Percentiles rank a stretch among this genome's conserved stretches.
Evolutionary conservation across 1,284 basidiomycete species (phyloP).

Genomic region (Tremellales sp.): DNA sequence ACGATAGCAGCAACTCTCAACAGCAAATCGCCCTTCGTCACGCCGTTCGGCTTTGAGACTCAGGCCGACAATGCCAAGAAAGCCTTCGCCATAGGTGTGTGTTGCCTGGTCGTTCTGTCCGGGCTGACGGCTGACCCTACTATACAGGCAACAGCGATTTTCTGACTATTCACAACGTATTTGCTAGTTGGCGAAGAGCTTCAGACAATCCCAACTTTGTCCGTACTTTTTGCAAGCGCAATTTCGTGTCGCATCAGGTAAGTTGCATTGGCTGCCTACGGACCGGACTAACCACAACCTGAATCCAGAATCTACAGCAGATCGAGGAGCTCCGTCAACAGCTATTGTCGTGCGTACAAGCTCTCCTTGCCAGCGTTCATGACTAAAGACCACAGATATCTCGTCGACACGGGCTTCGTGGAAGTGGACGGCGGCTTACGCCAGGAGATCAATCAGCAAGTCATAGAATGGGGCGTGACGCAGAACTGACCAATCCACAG

Average conservation of each 20-base stretch:
- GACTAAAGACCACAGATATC: constrained; percentile 45
- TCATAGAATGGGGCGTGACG: background rate
- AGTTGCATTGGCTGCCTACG: constrained; percentile 6
- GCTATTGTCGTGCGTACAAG: constrained; percentile 64
- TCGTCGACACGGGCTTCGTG: constrained; percentile 86
- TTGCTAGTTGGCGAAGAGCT: constrained; percentile 80
- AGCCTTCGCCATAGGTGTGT: constrained; percentile 70
- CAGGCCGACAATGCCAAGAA: constrained; percentile 83
- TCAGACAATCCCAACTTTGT: constrained; percentile 60
- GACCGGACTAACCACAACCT: background rate
- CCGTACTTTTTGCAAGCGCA: constrained; percentile 73
- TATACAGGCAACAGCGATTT: constrained; percentile 88
- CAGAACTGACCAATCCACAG: constrained; percentile 48
- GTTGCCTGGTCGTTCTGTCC: background rate
- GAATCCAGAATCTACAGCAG: constrained; percentile 75
- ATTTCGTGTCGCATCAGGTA: constrained; percentile 83
- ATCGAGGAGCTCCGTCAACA: constrained; percentile 97
- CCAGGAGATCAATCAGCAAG: constrained; percentile 67
- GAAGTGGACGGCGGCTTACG: constrained; percentile 63
- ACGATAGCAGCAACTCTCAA: constrained; percentile 92
- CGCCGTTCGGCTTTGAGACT: constrained; percentile 80
- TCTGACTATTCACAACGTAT: constrained; percentile 86
- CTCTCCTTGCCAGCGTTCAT: background rate
- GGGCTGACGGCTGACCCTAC: background rate
- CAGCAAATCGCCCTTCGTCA: constrained; percentile 87